These are phyloP conservation scores for Raphanus raphanistrum DNA, from an alignment of 345 rosid genomes.

Conservation along the genomic window DNA sequence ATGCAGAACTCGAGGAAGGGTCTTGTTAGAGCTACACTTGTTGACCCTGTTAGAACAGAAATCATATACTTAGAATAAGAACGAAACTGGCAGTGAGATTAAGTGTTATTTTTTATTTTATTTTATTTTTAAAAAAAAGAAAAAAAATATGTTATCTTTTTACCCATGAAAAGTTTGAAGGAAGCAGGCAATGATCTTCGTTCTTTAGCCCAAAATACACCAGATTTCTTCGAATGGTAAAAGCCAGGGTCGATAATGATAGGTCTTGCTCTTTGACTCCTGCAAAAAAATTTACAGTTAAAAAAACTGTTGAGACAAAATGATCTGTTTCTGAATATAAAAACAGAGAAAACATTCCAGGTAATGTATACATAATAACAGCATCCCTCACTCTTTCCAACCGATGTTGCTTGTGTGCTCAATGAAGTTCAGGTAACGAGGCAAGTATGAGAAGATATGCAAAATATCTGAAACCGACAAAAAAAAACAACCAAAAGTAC, in stretches of 20 bases:
- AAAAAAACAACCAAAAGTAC: constrained; percentile 6
- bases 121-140: too few species aligned
- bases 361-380: constrained; percentile 32
- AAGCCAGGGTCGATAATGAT: constrained; percentile 86
- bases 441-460: constrained; percentile 88
- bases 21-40: constrained; percentile 70
- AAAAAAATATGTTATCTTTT: too few species aligned
- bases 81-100: too few species aligned
- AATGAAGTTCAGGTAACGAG: constrained; percentile 84
- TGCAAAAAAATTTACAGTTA: constrained; percentile 37
- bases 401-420: constrained; percentile 92
- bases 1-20: constrained; percentile 85
- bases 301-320: neutral
- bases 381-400: constrained; percentile 89
- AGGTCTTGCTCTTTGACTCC: constrained; percentile 83
- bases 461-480: constrained; percentile 62
- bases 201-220: constrained; percentile 88
- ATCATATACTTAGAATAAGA: neutral
- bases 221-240: constrained; percentile 80
- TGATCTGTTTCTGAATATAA: neutral
- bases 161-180: constrained; percentile 84
- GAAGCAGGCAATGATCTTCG: constrained; percentile 82
- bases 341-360: constrained; percentile 7
- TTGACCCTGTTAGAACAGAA: constrained; percentile 56
- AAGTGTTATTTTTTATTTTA: too few species aligned